Base-by-base conservation (phyloP, 2,329 filamentous ascomycete genomes). In the Penicillium sp. region DNA sequence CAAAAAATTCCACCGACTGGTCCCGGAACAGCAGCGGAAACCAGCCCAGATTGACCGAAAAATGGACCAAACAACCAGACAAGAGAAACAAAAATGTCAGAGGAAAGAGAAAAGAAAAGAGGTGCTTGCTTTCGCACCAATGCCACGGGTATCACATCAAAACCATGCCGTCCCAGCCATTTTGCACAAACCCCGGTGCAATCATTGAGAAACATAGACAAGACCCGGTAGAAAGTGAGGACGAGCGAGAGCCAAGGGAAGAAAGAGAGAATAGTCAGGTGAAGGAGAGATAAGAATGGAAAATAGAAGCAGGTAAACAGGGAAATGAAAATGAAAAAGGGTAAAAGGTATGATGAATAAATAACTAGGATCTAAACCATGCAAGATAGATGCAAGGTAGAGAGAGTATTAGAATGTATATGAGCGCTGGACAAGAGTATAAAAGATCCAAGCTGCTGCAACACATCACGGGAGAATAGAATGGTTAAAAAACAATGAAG, bases 101-200 rank as follows among this genome's bases (percentile, higher is more conserved):
- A 45, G 44, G 9, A 42, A 59, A 44, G 7, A 17, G 40, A 51
- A 17, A 51, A 53, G 47, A 30, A 40, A 51, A 53, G 59, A 33
- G 30, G 10, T 12, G 30, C 7, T 10, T 42, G 60, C 60, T 65
- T 60, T 63, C 58, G 49, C 60, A 65, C 65, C 62, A 62, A 63
- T 68, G 61, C 61, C 66, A 65, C 60, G 67, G 65, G 64, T 70
- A 69, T 70, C 66, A 70, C 49, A 65, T 56, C 62, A 67, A 69
- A 58, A 70, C 65, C 66, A 65, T 51, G n/a, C 49, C 28, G 12
- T 15, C 49, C 38, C 56, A 58, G 56, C 59, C 59, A 68, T 58
- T 55, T 35, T 61, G 62, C 64, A 67, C 56, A 42, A 28, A 33
- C 26, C 26, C 26, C 22, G 56, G 56, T 57, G 45, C 57, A 56